Base-by-base conservation (phyloP, 1,139 yeast species). In the Eremothecium cymbalariae region DNA sequence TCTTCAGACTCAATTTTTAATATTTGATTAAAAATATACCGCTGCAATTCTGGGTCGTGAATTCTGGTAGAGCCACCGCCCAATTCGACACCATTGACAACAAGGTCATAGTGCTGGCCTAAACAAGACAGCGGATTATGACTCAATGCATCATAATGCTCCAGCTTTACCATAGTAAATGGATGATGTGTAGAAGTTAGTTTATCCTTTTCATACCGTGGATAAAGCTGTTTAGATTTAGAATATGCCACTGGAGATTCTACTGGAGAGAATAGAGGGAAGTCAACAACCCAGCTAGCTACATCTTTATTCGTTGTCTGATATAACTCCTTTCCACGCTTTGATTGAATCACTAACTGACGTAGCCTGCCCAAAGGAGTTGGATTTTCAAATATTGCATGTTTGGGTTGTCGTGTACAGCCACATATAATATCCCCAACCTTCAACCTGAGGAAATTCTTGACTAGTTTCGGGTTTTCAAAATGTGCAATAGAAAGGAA, bases 11-110 rank as follows among this genome's bases (percentile, higher is more conserved):
- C 36, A n/a, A 81, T 76, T 8, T 64, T 55, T 23, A 81, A 62
- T 18, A 82, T 64, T 22, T 71, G 59, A 36, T 71, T 64, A 48
- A 82, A 75, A 2, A 90, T 71, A 53, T 65, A 83, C 40, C 68
- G 67, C 56, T 90, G 99, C 18, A 90, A 64, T 9, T 62, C 67
- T 0, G 90, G 68, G 54, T 86, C 95, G 55, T 90, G 99, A 18
- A 90, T 72, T 72, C 99, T 85, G 47, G 95, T 70, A 8, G 95
- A 84, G 0, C 99, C 99, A 17, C 99, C 99, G 17, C 98, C 99
- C 2, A 88, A 72, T 56, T 90, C 99, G 5, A 84, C 86, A 1
- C 98, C 99, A 51, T 90, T 90, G 25, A 93, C 66, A 1, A 93
- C 98, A 19, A 90, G 62, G 55, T 90, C 99, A 55, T 86, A 90